These are phyloP conservation scores for Pseudoneurospora amorphoporcata DNA, from an alignment of 495 filamentous ascomycete species.

Conservation along the genomic window DNA sequence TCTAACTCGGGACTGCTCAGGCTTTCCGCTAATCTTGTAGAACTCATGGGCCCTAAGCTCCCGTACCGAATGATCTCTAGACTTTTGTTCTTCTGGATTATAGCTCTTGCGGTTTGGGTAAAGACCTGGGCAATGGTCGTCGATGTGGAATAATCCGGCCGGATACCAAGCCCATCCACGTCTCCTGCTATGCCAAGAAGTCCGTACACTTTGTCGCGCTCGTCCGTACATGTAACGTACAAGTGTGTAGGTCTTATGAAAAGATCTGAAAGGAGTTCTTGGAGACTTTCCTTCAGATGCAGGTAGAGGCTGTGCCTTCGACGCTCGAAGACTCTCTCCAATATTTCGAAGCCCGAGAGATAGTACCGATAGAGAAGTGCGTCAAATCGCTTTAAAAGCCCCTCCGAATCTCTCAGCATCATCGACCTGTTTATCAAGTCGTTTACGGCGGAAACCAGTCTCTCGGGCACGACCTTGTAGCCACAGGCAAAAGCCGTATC, in stretches of 20 bases:
- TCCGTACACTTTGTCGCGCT: conserved; percentile 7
- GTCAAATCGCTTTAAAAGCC: neutral
- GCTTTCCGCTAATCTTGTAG: neutral
- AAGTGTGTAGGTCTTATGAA: neutral
- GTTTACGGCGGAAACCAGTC: neutral
- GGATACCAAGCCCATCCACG: conserved; percentile 5
- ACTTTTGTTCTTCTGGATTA: neutral
- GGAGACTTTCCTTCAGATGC: neutral
- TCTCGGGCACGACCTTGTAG: neutral
- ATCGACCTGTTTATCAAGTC: neutral
- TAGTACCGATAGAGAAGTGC: no score
- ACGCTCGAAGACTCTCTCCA: rapidly evolving
- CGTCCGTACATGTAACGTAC: neutral
- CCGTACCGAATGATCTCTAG: neutral
- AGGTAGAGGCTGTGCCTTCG: neutral
- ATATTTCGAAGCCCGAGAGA: rapidly evolving
- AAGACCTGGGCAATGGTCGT: neutral
- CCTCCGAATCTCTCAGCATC: neutral
- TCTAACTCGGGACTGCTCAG: neutral
- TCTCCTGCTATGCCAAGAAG: conserved; percentile 7
- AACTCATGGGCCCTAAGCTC: neutral
- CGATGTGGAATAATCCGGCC: conserved; percentile 1
- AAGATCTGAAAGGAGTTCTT: neutral
- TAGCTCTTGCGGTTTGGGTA: conserved; percentile 2
- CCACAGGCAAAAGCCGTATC: conserved; percentile 18